Conservation (phyloP, 129 eudicot genomes). For the Rutidosis leptorrhynchoides region DNA sequence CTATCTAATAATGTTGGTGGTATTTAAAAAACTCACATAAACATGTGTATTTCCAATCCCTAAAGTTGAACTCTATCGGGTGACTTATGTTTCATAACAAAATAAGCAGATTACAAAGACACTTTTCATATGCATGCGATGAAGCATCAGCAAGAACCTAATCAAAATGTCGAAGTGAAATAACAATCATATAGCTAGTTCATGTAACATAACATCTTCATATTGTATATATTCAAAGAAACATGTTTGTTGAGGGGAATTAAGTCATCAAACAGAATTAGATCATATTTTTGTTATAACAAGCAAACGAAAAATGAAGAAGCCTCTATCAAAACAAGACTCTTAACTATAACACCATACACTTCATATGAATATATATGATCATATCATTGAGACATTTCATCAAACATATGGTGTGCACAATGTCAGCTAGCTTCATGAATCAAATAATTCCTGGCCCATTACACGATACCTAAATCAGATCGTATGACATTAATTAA, state of each 20-base stretch:
- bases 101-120: neutral
- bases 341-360: neutral
- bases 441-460: neutral
- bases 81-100: neutral
- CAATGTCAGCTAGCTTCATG: no score
- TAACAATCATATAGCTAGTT: neutral
- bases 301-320: no score
- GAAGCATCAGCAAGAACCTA: neutral
- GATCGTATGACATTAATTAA: neutral
- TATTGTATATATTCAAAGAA: neutral
- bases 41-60: no score
- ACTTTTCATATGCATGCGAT: neutral
- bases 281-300: no score
- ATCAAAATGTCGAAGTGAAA: neutral
- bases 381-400: neutral
- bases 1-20: neutral
- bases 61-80: neutral
- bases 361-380: neutral
- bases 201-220: neutral
- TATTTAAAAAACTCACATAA: neutral
- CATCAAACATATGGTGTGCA: neutral
- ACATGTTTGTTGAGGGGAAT: no score
- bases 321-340: neutral
- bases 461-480: neutral
- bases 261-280: no score